These are phyloP conservation scores for Yamadazyma aaseri DNA, from an alignment of 1,139 yeast species.

Conservation along the genomic window DNA sequence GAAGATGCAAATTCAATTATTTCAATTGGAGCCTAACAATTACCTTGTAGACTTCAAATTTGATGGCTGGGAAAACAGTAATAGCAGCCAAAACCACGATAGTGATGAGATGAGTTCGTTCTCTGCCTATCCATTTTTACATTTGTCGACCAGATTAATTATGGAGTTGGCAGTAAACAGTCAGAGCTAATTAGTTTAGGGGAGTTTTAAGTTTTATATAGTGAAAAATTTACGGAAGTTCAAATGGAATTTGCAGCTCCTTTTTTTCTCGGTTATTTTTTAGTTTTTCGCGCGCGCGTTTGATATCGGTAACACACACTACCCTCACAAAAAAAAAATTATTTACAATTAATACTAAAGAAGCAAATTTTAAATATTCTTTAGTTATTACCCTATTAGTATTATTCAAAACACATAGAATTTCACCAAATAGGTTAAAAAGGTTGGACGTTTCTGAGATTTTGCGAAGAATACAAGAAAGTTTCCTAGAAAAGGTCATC, in stretches of 20 bases:
- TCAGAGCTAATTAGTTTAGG: slow-evolving; percentile 20
- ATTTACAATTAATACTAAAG: slow-evolving; percentile 11
- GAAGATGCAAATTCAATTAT: slow-evolving; percentile 96
- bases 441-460: too few species aligned
- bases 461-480: too few species aligned
- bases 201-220: too few species aligned
- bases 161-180: slow-evolving; percentile 94
- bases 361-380: slow-evolving; percentile 7
- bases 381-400: slow-evolving; percentile 2
- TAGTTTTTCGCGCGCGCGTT: too few species aligned
- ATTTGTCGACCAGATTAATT: slow-evolving; percentile 85
- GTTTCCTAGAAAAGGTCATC: too few species aligned
- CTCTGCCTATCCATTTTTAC: slow-evolving; percentile 92
- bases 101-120: slow-evolving; percentile 79
- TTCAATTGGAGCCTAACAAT: slow-evolving; percentile 93
- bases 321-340: slow-evolving; percentile 2
- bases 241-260: too few species aligned
- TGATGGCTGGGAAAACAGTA: slow-evolving; percentile 83
- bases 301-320: not conserved
- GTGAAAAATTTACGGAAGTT: too few species aligned
- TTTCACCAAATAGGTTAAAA: not conserved
- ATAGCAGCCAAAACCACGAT: slow-evolving; percentile 31
- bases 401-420: slow-evolving; percentile 2
- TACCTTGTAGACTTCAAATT: slow-evolving; percentile 95
- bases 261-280: too few species aligned